Evolutionary conservation across 2,329 filamentous ascomycete species (phyloP).

Genomic region (Corynespora cassiicola): DNA sequence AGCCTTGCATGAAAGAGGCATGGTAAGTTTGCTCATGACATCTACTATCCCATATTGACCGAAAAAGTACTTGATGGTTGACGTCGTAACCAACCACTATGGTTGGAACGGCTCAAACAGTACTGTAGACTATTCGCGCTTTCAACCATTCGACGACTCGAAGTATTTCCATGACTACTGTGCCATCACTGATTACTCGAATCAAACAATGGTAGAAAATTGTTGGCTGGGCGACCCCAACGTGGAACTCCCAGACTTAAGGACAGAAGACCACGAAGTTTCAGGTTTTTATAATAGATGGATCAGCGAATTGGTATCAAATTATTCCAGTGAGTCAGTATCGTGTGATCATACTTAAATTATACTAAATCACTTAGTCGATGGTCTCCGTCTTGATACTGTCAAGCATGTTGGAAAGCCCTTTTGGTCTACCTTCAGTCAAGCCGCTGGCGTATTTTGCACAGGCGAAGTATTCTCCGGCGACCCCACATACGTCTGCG

Average conservation of each 20-base stretch:
- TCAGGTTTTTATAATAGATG: slow-evolving; percentile 16
- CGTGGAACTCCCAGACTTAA: slow-evolving; percentile 51
- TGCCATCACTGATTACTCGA: slow-evolving; percentile 59
- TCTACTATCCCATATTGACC: too few species aligned
- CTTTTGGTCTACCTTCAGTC: slow-evolving; percentile 44
- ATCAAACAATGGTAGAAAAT: slow-evolving; percentile 54
- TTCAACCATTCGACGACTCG: slow-evolving; percentile 61
- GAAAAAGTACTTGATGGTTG: slow-evolving; percentile 63
- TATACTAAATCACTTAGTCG: slow-evolving; percentile 28
- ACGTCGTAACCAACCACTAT: slow-evolving; percentile 65
- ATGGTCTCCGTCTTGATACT: slow-evolving; percentile 49
- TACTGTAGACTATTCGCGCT: slow-evolving; percentile 60
- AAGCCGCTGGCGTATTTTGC: slow-evolving; percentile 43
- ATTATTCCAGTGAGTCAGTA: slow-evolving; percentile 43
- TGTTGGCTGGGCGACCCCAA: slow-evolving; percentile 60
- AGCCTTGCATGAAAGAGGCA: slow-evolving; percentile 61
- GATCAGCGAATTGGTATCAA: slow-evolving; percentile 21
- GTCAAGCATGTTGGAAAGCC: slow-evolving; percentile 44
- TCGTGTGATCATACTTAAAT: neutral
- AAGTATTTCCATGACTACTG: slow-evolving; percentile 69
- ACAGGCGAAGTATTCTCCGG: slow-evolving; percentile 46
- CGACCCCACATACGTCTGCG: slow-evolving; percentile 39
- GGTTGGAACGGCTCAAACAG: slow-evolving; percentile 56
- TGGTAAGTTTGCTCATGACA: slow-evolving; percentile 50
- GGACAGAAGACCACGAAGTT: slow-evolving; percentile 47